Evolutionary conservation across 768 basidiomycete species (phyloP), one percentile per base, ranked within the genome.

Genomic region (Lactarius pseudohatsudake): DNA sequence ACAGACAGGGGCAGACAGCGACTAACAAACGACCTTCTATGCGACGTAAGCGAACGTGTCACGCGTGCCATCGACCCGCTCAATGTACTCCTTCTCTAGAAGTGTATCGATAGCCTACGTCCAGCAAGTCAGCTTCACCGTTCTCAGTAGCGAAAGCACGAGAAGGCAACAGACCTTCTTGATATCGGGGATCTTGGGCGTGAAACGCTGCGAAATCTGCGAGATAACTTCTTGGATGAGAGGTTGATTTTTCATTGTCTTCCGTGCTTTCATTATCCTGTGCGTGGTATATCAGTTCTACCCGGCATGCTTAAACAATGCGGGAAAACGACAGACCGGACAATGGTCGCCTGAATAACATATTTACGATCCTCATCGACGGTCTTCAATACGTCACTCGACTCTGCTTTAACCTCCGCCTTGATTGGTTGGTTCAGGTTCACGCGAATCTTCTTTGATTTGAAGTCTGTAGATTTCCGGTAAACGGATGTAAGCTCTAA

Each of bases 341-440:
- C 94, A 71, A 96, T 94, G 50, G 92, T 94, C 11, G 94, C 93
- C 75, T 98, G 96, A 62, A 97, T 94, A 66, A 95, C 88, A 72
- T 96, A 92, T 83, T 97, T 97, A 66, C 96, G 87, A 74, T 98
- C 97, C 78, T 98, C 96, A 70, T 97, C 96, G 6, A 98, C 95
- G 7, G 88, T 91, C 82, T 94, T 95, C 74, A 97, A 79, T 10
- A 97, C 94, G 71, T 97, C 94, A 0, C 84, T 84, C 10, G 89
- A 85, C 74, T 98, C 96, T 8, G 90, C 88, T 82, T 95, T 96
- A 67, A 92, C 88, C 76, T 98, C 97, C 1, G 94, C 88, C 81
- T 94, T 96, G 78, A 99, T 91, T 0, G 95, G 93, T 75, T 86
- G 84, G 78, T 96, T 96, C 64, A 96, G 80, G 72, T 94, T 92